Conservation (phyloP, 176 grass and related monocot genomes). For the Ampelocalamus luodianensis region DNA sequence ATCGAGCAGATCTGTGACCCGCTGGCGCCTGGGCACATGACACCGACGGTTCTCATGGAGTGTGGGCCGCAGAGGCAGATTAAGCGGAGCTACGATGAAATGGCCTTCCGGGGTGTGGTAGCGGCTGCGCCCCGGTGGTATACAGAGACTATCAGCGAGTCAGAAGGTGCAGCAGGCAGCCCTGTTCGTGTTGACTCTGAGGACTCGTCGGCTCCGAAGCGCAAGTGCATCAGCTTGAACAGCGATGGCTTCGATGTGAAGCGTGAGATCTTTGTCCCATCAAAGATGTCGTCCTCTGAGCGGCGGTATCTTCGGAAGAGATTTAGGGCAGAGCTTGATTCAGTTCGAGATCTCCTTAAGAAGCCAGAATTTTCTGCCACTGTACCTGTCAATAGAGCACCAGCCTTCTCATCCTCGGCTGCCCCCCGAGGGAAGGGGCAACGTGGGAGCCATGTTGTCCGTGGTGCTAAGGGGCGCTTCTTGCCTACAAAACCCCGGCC, state of each 20-base stretch:
- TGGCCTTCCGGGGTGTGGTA: slow-evolving; percentile 33
- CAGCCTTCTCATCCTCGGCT: slow-evolving; percentile 56
- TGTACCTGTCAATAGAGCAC: slow-evolving; percentile 27
- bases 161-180: slow-evolving; percentile 57
- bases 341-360: slow-evolving; percentile 57
- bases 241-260: slow-evolving; percentile 59
- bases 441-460: slow-evolving; percentile 44
- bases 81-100: slow-evolving; percentile 54
- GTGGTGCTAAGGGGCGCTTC: slow-evolving; percentile 59
- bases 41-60: slow-evolving; percentile 63
- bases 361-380: slow-evolving; percentile 44
- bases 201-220: slow-evolving; percentile 69
- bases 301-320: slow-evolving; percentile 64
- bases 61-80: slow-evolving; percentile 58
- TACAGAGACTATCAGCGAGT: slow-evolving; percentile 60
- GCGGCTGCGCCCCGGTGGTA: not conserved
- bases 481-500: slow-evolving; percentile 49
- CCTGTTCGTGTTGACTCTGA: slow-evolving; percentile 64
- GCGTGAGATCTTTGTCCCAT: slow-evolving; percentile 58
- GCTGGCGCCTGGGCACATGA: slow-evolving; percentile 65
- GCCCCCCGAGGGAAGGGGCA: slow-evolving; percentile 42
- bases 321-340: slow-evolving; percentile 65
- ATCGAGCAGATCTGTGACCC: slow-evolving; percentile 33
- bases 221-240: slow-evolving; percentile 88
- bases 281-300: slow-evolving; percentile 70